Base-by-base conservation (phyloP, 352 stramenopile species). In the Phytophthora pluvialis region DNA sequence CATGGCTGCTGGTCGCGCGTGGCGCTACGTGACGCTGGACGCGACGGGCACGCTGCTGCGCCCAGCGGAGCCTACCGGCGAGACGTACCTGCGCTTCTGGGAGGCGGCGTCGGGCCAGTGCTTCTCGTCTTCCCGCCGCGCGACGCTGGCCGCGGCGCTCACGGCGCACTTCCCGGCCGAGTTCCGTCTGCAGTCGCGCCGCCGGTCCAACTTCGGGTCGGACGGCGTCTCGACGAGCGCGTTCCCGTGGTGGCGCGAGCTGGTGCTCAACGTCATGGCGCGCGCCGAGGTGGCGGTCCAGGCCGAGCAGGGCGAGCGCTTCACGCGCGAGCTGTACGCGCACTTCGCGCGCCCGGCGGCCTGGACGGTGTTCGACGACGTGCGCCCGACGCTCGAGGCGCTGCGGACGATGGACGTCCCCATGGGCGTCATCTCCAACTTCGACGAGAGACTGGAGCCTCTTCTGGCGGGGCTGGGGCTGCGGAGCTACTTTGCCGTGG, bases 391-490 rank as follows among this genome's bases (percentile, higher is more conserved):
- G 39, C 77, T 94, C 15, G 66, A 86, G 28, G 47, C n/a, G 33
- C 63, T 92, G 8, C 29, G 44, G 0, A 9, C 31, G 0, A 33
- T 50, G 6, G 40, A 57, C 1, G 62, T 91, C 1, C 40, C 64
- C 4, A 71, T 92, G 51, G 86, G 76, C 31, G 75, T 93, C 53
- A 77, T 94, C 29, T 94, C 83, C 51, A 90, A 94, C 68, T 93
- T 91, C 66, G 86, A 94, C 58, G 83, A 94, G 59, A 72, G 86
- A 3, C 68, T 94, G 4, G 67, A 75, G 31, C 16, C 42, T 3
- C 67, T 94, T 25, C 60, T 94, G 3, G 42, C 43, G 0, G 75
- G 67, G 0, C 50, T 93, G 38, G 58, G 58, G 29, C 77, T 94
- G 12, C 57, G 64, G 32, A 52, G 58, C 29, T 81, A 72, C 53